phyloP scores from a whole-genome alignment of 2,329 filamentous ascomycete species.

The Penicillium sp. region DNA sequence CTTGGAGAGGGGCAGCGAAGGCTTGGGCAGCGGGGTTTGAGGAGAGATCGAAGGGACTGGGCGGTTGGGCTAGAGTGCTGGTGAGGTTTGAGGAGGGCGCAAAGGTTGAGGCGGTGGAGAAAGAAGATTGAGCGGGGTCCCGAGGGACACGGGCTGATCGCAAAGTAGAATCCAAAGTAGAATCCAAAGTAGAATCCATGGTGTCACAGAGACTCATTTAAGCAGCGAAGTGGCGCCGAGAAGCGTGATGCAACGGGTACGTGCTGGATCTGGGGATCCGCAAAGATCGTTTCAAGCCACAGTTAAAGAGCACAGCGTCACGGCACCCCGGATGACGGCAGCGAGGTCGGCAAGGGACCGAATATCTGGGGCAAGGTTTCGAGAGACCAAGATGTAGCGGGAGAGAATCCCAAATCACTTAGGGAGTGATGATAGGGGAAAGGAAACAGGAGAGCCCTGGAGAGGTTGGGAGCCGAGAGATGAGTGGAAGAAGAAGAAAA shows the following conservation, averaged over 20 bases:
- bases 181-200: slow-evolving; percentile 21
- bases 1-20: slow-evolving; percentile 15
- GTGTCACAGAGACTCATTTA: background rate
- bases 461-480: background rate
- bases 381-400: background rate
- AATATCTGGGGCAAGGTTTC: slow-evolving; percentile 1
- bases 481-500: slow-evolving; percentile 1
- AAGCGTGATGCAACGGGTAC: background rate
- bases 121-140: slow-evolving; percentile 9
- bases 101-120: slow-evolving; percentile 14
- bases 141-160: slow-evolving; percentile 16
- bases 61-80: slow-evolving; percentile 7
- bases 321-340: slow-evolving; percentile 10
- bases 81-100: slow-evolving; percentile 8
- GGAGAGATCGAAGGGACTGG: slow-evolving; percentile 11
- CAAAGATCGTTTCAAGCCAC: slow-evolving; percentile 3
- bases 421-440: slow-evolving; percentile 7
- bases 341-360: slow-evolving; percentile 6
- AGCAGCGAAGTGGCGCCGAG: background rate
- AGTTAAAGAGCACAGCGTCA: slow-evolving; percentile 7
- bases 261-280: slow-evolving; percentile 3
- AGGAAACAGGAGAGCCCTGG: background rate
- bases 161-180: no score
- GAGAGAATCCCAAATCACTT: slow-evolving; percentile 4
- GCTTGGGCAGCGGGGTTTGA: slow-evolving; percentile 13